Conservation (phyloP, 2,329 filamentous ascomycete genomes). For the Amphichorda felina region DNA sequence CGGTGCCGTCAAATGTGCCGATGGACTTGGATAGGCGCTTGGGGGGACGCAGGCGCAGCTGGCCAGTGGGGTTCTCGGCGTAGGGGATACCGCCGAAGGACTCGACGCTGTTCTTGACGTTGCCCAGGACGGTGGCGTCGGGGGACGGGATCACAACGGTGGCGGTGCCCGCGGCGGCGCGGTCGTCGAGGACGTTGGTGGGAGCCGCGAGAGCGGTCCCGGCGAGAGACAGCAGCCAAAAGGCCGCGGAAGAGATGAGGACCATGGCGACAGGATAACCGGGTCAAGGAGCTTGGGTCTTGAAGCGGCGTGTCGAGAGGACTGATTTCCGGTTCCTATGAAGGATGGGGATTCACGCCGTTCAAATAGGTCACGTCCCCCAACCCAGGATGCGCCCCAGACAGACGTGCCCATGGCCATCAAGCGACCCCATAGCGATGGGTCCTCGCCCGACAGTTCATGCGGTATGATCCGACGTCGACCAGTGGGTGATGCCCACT, state of each 20-base stretch:
- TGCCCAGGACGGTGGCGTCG: conserved; percentile 10
- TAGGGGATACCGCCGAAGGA: conserved; percentile 66
- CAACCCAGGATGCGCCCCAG: too few relatives aligned
- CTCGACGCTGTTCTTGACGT: conserved; percentile 45
- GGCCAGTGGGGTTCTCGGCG: conserved; percentile 55
- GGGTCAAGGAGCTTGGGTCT: too few relatives aligned
- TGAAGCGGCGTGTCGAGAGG: too few relatives aligned
- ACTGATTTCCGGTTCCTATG: too few relatives aligned
- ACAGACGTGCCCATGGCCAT: too few relatives aligned
- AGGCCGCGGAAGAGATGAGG: not conserved
- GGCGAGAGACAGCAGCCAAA: not conserved
- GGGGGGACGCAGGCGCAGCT: conserved; percentile 58
- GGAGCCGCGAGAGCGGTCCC: not conserved
- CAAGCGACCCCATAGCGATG: too few relatives aligned
- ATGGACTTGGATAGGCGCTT: conserved; percentile 40
- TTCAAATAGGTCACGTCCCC: too few relatives aligned
- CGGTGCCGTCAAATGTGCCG: conserved; percentile 46
- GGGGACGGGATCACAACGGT: conserved; percentile 9
- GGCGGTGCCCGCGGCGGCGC: not conserved
- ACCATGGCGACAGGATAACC: too few relatives aligned
- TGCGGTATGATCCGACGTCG: too few relatives aligned
- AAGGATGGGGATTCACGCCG: too few relatives aligned
- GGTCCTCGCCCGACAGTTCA: too few relatives aligned
- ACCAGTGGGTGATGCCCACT: too few relatives aligned
- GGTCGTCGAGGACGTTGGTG: not conserved